phyloP scores from a whole-genome alignment of 139 green algal genomes.

The Trebouxia sp. region DNA sequence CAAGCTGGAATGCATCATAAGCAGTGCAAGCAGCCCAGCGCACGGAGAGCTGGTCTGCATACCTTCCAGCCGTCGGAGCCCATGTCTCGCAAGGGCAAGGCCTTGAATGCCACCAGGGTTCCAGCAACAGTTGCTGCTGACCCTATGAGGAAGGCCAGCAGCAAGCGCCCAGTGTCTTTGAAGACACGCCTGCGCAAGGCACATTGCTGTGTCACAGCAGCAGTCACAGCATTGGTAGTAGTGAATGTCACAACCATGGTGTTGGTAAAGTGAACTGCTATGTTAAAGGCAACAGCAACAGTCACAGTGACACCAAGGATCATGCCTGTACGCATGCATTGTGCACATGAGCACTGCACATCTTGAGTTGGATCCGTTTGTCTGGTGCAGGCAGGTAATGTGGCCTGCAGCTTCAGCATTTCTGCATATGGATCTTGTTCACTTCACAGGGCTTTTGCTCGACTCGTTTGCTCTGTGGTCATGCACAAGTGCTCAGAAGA shows the following conservation, averaged over 20 bases:
- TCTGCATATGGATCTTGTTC: no score
- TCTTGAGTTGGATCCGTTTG: no score
- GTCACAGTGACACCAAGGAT: no score
- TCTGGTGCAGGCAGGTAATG: no score
- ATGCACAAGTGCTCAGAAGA: no score
- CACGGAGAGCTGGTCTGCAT: no score
- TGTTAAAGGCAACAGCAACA: no score
- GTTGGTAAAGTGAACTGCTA: not conserved
- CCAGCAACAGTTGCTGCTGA: conserved; percentile 64
- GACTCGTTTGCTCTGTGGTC: no score
- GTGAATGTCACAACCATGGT: not conserved
- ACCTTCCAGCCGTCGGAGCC: conserved; percentile 74
- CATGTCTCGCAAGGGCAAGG: conserved; percentile 68
- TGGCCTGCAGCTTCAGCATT: no score
- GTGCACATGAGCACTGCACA: no score
- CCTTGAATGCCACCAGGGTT: conserved; percentile 62
- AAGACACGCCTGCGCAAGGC: conserved; percentile 57
- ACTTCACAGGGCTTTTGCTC: no score
- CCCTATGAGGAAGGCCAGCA: conserved; percentile 76
- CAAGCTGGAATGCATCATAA: not conserved
- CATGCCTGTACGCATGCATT: no score
- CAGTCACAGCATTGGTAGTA: not conserved
- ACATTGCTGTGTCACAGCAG: not conserved
- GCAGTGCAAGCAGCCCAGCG: not conserved
- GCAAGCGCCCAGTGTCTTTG: conserved; percentile 69